A percentile compares a stretch with the other conserved stretches of the same genome.
phyloP scores from a whole-genome alignment of 768 basidiomycete species.

The Mycena capillaripes region DNA sequence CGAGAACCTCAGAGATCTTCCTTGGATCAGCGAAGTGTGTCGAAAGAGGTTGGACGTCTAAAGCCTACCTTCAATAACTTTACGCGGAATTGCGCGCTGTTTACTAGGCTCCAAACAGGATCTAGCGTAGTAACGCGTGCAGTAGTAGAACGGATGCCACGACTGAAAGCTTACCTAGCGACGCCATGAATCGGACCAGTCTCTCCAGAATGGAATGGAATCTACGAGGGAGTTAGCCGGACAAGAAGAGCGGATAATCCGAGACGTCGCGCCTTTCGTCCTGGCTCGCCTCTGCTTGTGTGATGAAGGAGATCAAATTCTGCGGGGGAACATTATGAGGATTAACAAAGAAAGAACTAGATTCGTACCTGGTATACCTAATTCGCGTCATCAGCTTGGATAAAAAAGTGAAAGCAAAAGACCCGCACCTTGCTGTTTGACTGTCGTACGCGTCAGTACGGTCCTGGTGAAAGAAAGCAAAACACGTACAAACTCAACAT shows the following conservation, averaged over 20 bases:
- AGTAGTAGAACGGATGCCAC: too few species aligned
- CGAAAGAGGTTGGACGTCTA: too few species aligned
- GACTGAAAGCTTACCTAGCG: too few species aligned
- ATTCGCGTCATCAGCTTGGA: too few species aligned
- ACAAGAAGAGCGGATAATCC: background rate
- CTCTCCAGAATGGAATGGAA: slow-evolving; percentile 19
- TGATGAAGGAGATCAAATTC: slow-evolving; percentile 35
- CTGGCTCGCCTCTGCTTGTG: slow-evolving; percentile 17
- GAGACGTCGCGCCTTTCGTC: slow-evolving; percentile 21
- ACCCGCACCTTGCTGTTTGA: slow-evolving; percentile 32
- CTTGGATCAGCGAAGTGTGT: too few species aligned
- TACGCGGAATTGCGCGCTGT: slow-evolving; percentile 36
- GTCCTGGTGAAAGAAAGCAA: too few species aligned
- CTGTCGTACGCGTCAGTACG: slow-evolving; percentile 14
- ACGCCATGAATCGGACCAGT: slow-evolving; percentile 36
- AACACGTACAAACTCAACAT: too few species aligned
- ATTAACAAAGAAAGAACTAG: background rate
- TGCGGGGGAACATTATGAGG: slow-evolving; percentile 6
- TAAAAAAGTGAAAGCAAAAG: too few species aligned
- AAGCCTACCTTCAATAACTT: slow-evolving; percentile 37
- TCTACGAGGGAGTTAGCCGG: background rate
- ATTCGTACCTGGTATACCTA: slow-evolving; percentile 22
- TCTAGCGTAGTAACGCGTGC: too few species aligned
- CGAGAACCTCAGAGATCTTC: too few species aligned
- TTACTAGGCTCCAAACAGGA: slow-evolving; percentile 37